phyloP scores from a whole-genome alignment of 306 rosid species.

The Elaeagnus macrophylla region DNA sequence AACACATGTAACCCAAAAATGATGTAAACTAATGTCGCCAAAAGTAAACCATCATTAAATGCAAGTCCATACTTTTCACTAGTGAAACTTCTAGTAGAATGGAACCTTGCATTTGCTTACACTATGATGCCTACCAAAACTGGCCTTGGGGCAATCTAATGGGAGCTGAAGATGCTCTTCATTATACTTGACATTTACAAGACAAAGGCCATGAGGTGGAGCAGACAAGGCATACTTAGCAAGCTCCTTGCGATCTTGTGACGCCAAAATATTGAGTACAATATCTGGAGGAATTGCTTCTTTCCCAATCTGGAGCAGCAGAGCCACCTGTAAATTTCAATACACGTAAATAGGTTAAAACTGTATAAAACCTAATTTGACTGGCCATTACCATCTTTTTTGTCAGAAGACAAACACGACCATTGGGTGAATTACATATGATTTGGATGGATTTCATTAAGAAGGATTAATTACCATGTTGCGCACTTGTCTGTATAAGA shows the following conservation, averaged over 20 bases:
- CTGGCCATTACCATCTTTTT: background rate
- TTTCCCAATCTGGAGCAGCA: slow-evolving; percentile 76
- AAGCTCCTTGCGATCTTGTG: slow-evolving; percentile 74
- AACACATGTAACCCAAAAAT: too few relatives aligned
- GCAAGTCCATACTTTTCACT: slow-evolving; percentile 2
- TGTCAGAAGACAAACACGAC: background rate
- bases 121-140: slow-evolving; percentile 66
- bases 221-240: slow-evolving; percentile 55
- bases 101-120: slow-evolving; percentile 78
- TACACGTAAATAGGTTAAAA: background rate
- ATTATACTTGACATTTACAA: slow-evolving; percentile 52
- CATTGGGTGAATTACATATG: slow-evolving; percentile 1
- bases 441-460: background rate
- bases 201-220: slow-evolving; percentile 90
- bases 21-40: too few relatives aligned
- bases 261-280: slow-evolving; percentile 57
- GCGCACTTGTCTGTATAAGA: slow-evolving; percentile 87
- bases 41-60: background rate
- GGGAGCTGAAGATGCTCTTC: slow-evolving; percentile 69
- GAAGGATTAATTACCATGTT: slow-evolving; percentile 60
- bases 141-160: slow-evolving; percentile 41
- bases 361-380: background rate
- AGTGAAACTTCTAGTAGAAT: slow-evolving; percentile 30
- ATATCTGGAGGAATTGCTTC: slow-evolving; percentile 75
- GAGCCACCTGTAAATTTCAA: slow-evolving; percentile 47